Evolutionary conservation across 148 eudicot genomes (phyloP).

Genomic region (Cornus florida): DNA sequence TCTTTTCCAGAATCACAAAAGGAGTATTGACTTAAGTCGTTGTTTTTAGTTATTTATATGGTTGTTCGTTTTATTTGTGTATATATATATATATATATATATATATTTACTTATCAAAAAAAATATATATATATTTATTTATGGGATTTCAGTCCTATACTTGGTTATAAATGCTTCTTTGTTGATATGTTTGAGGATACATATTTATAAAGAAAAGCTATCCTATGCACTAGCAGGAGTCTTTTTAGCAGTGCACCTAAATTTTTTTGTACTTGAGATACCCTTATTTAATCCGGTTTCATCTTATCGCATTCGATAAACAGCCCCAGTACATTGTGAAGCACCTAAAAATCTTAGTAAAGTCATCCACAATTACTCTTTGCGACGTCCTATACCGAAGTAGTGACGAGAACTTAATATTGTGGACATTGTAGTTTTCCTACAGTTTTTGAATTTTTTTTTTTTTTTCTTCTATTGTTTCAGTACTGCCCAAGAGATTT

Average conservation of each 20-base stretch:
- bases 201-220: not conserved
- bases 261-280: too few relatives aligned
- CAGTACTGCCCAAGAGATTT: not conserved
- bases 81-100: too few relatives aligned
- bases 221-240: not conserved
- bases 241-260: not conserved
- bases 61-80: not conserved
- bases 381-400: too few relatives aligned
- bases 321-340: too few relatives aligned
- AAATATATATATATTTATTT: not conserved
- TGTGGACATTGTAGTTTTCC: not conserved
- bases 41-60: not conserved
- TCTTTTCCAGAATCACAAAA: not conserved
- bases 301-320: too few relatives aligned
- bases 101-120: not conserved
- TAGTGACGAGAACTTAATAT: too few relatives aligned
- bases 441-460: not conserved
- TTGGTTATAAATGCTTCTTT: not conserved
- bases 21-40: not conserved
- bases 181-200: not conserved
- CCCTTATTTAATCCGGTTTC: too few relatives aligned
- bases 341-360: too few relatives aligned
- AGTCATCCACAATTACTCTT: too few relatives aligned
- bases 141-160: not conserved
- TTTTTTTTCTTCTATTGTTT: too few relatives aligned